Conservation (phyloP, 2,329 filamentous ascomycete genomes). For the Sporothrix variecibatus region DNA sequence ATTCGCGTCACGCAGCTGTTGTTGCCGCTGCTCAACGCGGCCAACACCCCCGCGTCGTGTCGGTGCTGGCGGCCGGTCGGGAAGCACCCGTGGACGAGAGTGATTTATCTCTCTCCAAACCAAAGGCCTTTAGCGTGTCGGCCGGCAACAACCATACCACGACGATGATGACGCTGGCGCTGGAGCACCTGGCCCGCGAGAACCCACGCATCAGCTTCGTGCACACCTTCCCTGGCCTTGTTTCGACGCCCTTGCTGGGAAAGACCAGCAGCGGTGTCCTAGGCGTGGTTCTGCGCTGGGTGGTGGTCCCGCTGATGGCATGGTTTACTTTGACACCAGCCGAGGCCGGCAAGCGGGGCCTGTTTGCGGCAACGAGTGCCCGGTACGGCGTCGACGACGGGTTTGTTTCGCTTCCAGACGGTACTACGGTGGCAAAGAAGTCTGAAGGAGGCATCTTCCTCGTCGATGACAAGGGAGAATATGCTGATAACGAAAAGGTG, state of each 20-base stretch:
- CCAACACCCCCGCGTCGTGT: slow-evolving; percentile 52
- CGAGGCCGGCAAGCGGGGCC: slow-evolving; percentile 42
- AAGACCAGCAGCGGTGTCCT: slow-evolving; percentile 28
- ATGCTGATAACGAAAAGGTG: slow-evolving; percentile 33
- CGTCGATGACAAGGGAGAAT: slow-evolving; percentile 40
- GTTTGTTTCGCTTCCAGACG: slow-evolving; percentile 20
- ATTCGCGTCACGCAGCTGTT: slow-evolving; percentile 59
- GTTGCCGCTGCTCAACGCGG: slow-evolving; percentile 53
- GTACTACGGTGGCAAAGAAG: slow-evolving; percentile 10
- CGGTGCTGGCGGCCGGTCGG: slow-evolving; percentile 53
- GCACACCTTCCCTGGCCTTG: slow-evolving; percentile 44
- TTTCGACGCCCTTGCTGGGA: slow-evolving; percentile 36
- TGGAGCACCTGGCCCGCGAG: slow-evolving; percentile 50
- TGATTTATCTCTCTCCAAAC: slow-evolving; percentile 41
- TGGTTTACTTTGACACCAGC: slow-evolving; percentile 32
- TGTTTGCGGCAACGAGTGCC: slow-evolving; percentile 41
- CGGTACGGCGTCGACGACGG: slow-evolving; percentile 32
- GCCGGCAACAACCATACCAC: slow-evolving; percentile 37
- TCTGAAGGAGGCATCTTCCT: slow-evolving; percentile 44
- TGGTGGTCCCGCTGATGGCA: slow-evolving; percentile 25
- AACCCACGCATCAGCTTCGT: slow-evolving; percentile 48
- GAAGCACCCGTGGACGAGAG: slow-evolving; percentile 43
- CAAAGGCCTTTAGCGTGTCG: slow-evolving; percentile 35
- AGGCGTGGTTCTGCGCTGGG: not conserved
- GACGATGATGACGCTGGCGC: slow-evolving; percentile 52